These are phyloP conservation scores for Carex arenaria DNA, from an alignment of 202 grass and related monocot genomes.

Conservation along the genomic window DNA sequence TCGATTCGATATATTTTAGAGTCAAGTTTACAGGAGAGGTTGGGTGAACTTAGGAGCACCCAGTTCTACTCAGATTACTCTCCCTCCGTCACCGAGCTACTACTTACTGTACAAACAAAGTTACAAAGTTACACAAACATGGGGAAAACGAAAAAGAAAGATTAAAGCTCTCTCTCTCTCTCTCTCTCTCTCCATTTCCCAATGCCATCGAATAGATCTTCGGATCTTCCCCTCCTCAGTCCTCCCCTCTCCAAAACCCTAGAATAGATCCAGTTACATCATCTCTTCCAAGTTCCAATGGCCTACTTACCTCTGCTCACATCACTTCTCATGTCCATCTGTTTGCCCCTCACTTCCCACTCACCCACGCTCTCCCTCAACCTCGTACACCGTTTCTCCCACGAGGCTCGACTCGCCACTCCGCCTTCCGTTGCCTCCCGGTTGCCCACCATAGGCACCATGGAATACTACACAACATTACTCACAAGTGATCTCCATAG, in stretches of 20 bases:
- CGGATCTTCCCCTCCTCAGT: slow-evolving; percentile 29
- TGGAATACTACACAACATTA: slow-evolving; percentile 61
- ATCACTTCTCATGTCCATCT: not conserved
- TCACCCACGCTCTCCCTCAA: slow-evolving; percentile 39
- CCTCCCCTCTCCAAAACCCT: slow-evolving; percentile 9
- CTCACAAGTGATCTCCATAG: slow-evolving; percentile 62
- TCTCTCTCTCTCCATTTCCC: slow-evolving; percentile 27
- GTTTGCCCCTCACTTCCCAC: not conserved
- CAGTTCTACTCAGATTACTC: no score
- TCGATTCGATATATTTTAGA: no score
- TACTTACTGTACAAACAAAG: no score
- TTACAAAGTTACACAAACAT: no score
- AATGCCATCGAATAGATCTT: slow-evolving; percentile 35
- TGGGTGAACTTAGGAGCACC: no score
- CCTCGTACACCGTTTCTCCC: slow-evolving; percentile 84
- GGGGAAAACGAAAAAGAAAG: no score
- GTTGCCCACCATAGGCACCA: slow-evolving; percentile 63
- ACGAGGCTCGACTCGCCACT: slow-evolving; percentile 49
- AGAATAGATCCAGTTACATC: slow-evolving; percentile 9
- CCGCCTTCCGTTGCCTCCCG: slow-evolving; percentile 11
- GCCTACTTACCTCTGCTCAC: slow-evolving; percentile 17
- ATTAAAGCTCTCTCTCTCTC: no score
- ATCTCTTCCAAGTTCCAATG: not conserved
- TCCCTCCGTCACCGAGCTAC: no score
- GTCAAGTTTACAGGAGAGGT: no score